phyloP scores from a whole-genome alignment of 2,329 filamentous ascomycete species.

The Aspergillus novofumigatus region DNA sequence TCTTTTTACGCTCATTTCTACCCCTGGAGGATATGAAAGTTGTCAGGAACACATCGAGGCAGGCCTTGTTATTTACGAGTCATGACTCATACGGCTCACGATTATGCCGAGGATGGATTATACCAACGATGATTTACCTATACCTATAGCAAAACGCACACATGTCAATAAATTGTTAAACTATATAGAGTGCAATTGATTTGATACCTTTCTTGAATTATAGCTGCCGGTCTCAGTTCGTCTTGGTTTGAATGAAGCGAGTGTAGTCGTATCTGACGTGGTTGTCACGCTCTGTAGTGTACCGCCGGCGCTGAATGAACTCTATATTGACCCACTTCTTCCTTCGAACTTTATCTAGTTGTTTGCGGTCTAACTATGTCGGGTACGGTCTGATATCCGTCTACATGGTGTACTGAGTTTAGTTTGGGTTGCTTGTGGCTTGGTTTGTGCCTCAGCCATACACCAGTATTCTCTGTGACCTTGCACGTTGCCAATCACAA shows the following conservation, averaged over 20 bases:
- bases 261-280: not conserved
- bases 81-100: not conserved
- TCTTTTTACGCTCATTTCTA: not conserved
- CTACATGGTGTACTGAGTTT: not conserved
- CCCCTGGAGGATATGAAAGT: not conserved
- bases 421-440: not conserved
- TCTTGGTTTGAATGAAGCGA: too few relatives aligned
- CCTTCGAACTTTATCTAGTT: too few relatives aligned
- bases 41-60: not conserved
- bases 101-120: not conserved
- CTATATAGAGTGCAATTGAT: not conserved
- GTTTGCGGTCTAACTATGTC: too few relatives aligned
- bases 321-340: not conserved
- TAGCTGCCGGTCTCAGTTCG: too few relatives aligned
- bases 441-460: too few relatives aligned
- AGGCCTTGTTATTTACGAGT: not conserved
- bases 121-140: not conserved
- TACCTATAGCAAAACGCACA: not conserved
- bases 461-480: too few relatives aligned
- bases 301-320: not conserved
- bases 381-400: too few relatives aligned
- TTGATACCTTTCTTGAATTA: too few relatives aligned
- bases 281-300: too few relatives aligned
- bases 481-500: too few relatives aligned
- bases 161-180: not conserved